Percentiles rank a stretch among this genome's conserved stretches.
Evolutionary conservation across 1,284 basidiomycete genomes (phyloP).

Genomic region (Cutaneotrichosporon sp.): DNA sequence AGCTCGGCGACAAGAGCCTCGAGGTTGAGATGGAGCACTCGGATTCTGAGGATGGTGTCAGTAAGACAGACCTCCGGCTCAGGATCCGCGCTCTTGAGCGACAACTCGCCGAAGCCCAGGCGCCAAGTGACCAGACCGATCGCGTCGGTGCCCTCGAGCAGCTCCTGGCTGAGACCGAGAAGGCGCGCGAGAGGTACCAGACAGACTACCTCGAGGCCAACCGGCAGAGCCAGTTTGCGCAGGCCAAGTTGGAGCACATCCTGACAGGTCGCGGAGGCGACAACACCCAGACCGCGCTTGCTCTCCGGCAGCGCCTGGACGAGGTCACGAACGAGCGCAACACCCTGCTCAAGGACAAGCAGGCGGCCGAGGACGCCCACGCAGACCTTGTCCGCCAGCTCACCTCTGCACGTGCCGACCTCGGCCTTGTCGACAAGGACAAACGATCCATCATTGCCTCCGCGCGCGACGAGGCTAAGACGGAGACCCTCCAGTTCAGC

Average conservation of each 20-base stretch:
- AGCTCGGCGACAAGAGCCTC: conserved; percentile 25
- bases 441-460: conserved; percentile 46
- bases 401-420: conserved; percentile 76
- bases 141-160: conserved; percentile 79
- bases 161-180: conserved; percentile 80
- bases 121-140: conserved; percentile 48
- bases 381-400: conserved; percentile 65
- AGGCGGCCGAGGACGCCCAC: conserved; percentile 54
- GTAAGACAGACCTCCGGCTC: conserved; percentile 69
- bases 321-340: conserved; percentile 83
- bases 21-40: conserved; percentile 51
- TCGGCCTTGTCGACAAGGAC: conserved; percentile 50
- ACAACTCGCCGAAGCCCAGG: conserved; percentile 67
- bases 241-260: conserved; percentile 81
- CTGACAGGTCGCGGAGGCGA: conserved; percentile 73
- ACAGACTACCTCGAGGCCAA: conserved; percentile 79
- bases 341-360: conserved; percentile 56
- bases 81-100: conserved; percentile 75
- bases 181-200: conserved; percentile 85
- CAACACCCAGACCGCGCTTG: conserved; percentile 78
- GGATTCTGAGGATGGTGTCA: conserved; percentile 59
- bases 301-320: conserved; percentile 77
- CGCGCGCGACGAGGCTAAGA: conserved; percentile 73
- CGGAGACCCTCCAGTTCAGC: conserved; percentile 74
- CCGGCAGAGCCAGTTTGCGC: conserved; percentile 72